phyloP scores from a whole-genome alignment of 73 alveolate species.

The Paramecium caudatum region DNA sequence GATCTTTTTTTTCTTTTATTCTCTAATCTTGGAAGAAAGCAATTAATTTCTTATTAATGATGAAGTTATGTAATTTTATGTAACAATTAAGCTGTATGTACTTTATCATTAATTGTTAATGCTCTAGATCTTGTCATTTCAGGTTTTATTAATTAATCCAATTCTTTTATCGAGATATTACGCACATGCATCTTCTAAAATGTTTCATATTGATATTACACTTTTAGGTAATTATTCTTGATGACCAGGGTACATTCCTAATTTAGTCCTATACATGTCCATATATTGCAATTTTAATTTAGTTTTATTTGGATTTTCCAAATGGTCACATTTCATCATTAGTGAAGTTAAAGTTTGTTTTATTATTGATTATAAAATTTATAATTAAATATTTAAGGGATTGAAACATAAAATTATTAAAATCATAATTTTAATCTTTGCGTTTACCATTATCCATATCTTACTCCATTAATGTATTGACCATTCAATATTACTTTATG shows the following conservation, averaged over 20 bases:
- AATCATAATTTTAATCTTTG: no score
- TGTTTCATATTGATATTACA: neutral
- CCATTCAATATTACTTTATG: no score
- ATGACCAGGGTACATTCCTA: neutral
- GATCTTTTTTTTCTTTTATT: conserved; percentile 36
- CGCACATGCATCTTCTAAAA: neutral
- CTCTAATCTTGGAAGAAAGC: neutral
- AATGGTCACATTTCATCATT: no score
- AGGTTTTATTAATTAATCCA: conserved; percentile 20
- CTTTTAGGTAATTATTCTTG: conserved; percentile 4
- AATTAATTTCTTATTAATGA: neutral
- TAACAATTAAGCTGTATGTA: conserved; percentile 21
- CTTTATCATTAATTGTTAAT: neutral
- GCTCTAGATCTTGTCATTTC: neutral
- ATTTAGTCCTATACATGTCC: neutral
- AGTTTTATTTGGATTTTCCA: conserved; percentile 26
- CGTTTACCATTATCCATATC: no score
- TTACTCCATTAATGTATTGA: no score
- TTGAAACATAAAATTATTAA: no score
- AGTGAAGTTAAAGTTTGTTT: no score
- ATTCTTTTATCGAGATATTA: conserved; percentile 10
- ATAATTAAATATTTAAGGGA: no score
- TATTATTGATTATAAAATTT: no score
- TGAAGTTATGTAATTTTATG: neutral
- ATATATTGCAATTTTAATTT: neutral